Evolutionary conservation across 2,329 filamentous ascomycete genomes (phyloP).

Genomic region (Pleurostoma richardsiae): DNA sequence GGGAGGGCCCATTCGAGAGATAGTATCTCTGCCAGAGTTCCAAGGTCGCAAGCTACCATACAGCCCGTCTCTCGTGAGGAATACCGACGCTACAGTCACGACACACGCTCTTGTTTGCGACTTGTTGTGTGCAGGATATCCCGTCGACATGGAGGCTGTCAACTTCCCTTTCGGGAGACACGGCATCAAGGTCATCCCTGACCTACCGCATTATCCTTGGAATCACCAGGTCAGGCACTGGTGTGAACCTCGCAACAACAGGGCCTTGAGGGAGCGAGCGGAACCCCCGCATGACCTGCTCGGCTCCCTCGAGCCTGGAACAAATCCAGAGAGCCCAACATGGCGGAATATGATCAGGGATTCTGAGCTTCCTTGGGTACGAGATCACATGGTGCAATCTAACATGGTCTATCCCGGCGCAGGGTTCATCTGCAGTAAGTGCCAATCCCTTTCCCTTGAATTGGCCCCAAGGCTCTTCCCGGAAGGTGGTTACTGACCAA

Average conservation of each 20-base stretch:
- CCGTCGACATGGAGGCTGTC: slow-evolving; percentile 8
- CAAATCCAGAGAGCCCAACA: slow-evolving; percentile 20
- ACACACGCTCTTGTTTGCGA: slow-evolving; percentile 1
- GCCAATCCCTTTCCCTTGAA: neutral
- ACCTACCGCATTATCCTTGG: slow-evolving; percentile 40
- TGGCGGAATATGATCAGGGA: slow-evolving; percentile 28
- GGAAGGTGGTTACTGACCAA: no score
- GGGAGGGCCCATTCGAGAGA: slow-evolving; percentile 20
- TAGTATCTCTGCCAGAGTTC: slow-evolving; percentile 8
- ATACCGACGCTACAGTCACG: slow-evolving; percentile 1
- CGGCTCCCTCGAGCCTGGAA: slow-evolving; percentile 22
- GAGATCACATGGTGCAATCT: slow-evolving; percentile 4
- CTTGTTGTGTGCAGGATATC: slow-evolving; percentile 2
- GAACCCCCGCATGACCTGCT: slow-evolving; percentile 31
- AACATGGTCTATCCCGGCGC: slow-evolving; percentile 2
- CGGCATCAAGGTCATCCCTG: slow-evolving; percentile 14
- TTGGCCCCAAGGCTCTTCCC: neutral
- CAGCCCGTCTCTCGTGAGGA: slow-evolving; percentile 1
- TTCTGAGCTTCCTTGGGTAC: slow-evolving; percentile 1
- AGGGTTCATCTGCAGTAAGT: neutral
- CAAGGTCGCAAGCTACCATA: slow-evolving; percentile 6
- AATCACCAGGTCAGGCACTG: slow-evolving; percentile 35
- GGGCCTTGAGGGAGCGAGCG: slow-evolving; percentile 23
- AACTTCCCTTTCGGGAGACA: slow-evolving; percentile 21
- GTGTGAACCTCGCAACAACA: slow-evolving; percentile 27